A percentile compares a stretch with the other conserved stretches of the same genome.
Conservation (phyloP, 257 asterid genomes). For the Linaria vulgaris region DNA sequence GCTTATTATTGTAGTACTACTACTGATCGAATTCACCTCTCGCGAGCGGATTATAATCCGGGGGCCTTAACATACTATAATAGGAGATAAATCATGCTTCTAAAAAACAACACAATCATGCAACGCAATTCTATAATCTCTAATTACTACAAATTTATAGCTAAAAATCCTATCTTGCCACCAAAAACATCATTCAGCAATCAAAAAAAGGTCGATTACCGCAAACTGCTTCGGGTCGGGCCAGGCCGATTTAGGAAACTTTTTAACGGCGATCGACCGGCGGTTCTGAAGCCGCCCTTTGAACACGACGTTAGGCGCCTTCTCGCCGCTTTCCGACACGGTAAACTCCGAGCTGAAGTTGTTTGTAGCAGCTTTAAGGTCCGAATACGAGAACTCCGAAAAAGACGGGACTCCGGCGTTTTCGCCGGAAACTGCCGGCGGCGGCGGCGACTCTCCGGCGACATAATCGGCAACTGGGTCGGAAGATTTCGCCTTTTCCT, state of each 20-base stretch:
- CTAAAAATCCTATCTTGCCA: too few relatives aligned
- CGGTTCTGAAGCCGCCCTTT: conserved; percentile 62
- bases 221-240: conserved; percentile 77
- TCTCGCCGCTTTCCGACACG: conserved; percentile 70
- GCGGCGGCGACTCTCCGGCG: conserved; percentile 26
- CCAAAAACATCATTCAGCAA: not conserved
- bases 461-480: conserved; percentile 18
- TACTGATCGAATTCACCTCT: too few relatives aligned
- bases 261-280: conserved; percentile 68
- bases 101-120: too few relatives aligned
- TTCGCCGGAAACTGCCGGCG: not conserved
- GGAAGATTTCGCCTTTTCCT: conserved; percentile 34
- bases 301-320: conserved; percentile 68
- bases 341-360: conserved; percentile 63
- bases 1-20: too few relatives aligned
- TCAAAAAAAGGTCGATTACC: conserved; percentile 31
- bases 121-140: too few relatives aligned
- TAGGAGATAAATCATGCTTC: too few relatives aligned
- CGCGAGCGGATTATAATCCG: too few relatives aligned
- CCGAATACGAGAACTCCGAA: conserved; percentile 45
- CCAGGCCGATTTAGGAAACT: conserved; percentile 65
- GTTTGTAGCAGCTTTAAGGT: conserved; percentile 63
- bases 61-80: too few relatives aligned
- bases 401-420: conserved; percentile 45
- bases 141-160: too few relatives aligned